phyloP scores from a whole-genome alignment of 768 basidiomycete species.

The Russula compacta region DNA sequence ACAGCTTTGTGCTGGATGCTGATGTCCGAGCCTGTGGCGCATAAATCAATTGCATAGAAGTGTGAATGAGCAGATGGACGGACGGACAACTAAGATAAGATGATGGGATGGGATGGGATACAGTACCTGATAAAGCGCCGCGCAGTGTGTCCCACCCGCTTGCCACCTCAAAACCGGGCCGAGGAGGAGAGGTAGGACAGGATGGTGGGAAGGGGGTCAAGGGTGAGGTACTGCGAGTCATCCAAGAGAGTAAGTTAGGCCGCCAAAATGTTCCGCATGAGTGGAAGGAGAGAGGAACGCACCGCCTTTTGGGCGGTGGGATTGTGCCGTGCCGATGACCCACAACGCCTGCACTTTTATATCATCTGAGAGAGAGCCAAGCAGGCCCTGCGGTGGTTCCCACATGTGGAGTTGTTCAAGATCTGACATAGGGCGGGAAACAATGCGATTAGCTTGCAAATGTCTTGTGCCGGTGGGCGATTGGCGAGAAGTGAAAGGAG shows the following conservation, averaged over 20 bases:
- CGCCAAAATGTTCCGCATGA: not conserved
- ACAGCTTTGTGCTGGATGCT: conserved; percentile 66
- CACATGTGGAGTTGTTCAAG: conserved; percentile 69
- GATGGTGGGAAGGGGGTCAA: conserved; percentile 58
- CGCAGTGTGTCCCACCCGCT: conserved; percentile 61
- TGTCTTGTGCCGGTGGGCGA: no score
- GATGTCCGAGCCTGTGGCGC: conserved; percentile 61
- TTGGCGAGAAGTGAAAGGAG: no score
- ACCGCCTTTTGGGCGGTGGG: conserved; percentile 74
- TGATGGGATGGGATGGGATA: not conserved
- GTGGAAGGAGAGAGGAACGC: conserved; percentile 23
- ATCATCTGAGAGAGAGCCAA: conserved; percentile 48
- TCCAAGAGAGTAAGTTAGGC: not conserved
- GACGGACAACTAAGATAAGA: no score
- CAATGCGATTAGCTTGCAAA: no score
- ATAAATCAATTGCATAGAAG: not conserved
- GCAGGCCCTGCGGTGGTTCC: conserved; percentile 61
- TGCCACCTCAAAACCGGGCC: conserved; percentile 38
- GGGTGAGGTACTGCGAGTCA: conserved; percentile 44
- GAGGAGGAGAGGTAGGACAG: conserved; percentile 52
- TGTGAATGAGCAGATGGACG: not conserved
- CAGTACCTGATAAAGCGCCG: conserved; percentile 50
- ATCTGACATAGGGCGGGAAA: conserved; percentile 54
- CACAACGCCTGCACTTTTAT: conserved; percentile 66
- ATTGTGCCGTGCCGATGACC: conserved; percentile 89